Evolutionary conservation across 108 stramenopile genomes (phyloP), one percentile per base, ranked within the genome.

Genomic region (Pseudonitzschia pungens): DNA sequence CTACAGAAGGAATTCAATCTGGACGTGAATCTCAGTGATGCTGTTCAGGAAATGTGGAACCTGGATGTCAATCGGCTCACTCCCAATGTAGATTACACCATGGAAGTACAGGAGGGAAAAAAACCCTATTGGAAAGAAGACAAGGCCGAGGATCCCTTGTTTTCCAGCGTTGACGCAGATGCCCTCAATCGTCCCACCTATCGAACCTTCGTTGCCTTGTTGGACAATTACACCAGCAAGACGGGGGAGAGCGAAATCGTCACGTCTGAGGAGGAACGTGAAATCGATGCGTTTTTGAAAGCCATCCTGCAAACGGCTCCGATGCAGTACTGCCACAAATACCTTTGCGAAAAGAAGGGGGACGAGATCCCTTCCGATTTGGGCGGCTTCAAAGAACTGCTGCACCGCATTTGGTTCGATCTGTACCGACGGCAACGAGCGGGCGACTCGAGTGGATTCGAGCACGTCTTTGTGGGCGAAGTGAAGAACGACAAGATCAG

Each of bases 381-480:
- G 44, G 54, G 64, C 18, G 92, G 51, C 29, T 96, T 96, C 63
- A 77, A 77, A 65, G 69, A 81, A 11, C 43, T 91, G 12, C 73
- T 96, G 66, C 73, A 93, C 53, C 72, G 86, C 27, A 89, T 94
- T 20, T 97, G 96, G 96, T 96, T 97, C 72, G 80, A 91, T 18
- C 27, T 94, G 62, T 97, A 97, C 78, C 72, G 81, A 53, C 91
- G 96, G 12, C 77, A 75, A 16, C 77, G 77, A 51, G 40, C 58
- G 20, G 56, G 54, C 73, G 96, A 97, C 72, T 92, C 90, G 20
- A 87, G 85, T 22, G 95, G 95, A 16, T 97, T 97, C 71, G 96
- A 97, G 55, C 97, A 97, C 69, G 95, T 96, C 14, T 97, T 97
- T 71, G 90, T 96, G 11, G 97, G 97, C 15, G 97, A 97, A 77